These are phyloP conservation scores for Talaromyces borbonicus DNA, from an alignment of 495 filamentous ascomycete genomes.

Conservation along the genomic window DNA sequence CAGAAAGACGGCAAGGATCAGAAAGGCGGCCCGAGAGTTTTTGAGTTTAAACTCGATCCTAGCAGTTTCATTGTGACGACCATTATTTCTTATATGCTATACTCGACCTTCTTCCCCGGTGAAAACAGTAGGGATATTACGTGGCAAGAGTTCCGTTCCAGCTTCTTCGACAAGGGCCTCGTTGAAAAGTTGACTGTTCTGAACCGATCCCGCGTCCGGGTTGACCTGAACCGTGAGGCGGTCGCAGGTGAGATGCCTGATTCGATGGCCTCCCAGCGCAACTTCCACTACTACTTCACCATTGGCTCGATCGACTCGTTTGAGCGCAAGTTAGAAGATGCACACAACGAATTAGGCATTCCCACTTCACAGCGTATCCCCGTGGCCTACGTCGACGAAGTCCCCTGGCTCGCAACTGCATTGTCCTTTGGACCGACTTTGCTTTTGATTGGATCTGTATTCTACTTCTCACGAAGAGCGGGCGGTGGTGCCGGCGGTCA, in stretches of 20 bases:
- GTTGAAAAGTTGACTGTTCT: slow-evolving; percentile 86
- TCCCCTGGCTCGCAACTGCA: slow-evolving; percentile 51
- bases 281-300: slow-evolving; percentile 84
- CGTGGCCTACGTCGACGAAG: slow-evolving; percentile 73
- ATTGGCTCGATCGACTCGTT: slow-evolving; percentile 93
- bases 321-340: slow-evolving; percentile 75
- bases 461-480: slow-evolving; percentile 61
- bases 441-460: slow-evolving; percentile 69
- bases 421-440: slow-evolving; percentile 80
- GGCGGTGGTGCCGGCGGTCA: slow-evolving; percentile 54
- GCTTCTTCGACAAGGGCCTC: slow-evolving; percentile 89
- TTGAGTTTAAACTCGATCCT: slow-evolving; percentile 47
- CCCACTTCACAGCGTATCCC: slow-evolving; percentile 80
- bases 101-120: slow-evolving; percentile 49
- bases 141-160: slow-evolving; percentile 89
- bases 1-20: slow-evolving; percentile 20
- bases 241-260: slow-evolving; percentile 71
- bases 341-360: slow-evolving; percentile 77
- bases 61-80: slow-evolving; percentile 43
- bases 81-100: slow-evolving; percentile 53
- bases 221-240: slow-evolving; percentile 78
- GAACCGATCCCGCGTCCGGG: slow-evolving; percentile 61
- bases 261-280: slow-evolving; percentile 55
- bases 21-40: slow-evolving; percentile 16
- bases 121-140: slow-evolving; percentile 77